A percentile compares a stretch with the other conserved stretches of the same genome.
phyloP scores from a whole-genome alignment of 495 filamentous ascomycete genomes.

The Neurospora sp. region DNA sequence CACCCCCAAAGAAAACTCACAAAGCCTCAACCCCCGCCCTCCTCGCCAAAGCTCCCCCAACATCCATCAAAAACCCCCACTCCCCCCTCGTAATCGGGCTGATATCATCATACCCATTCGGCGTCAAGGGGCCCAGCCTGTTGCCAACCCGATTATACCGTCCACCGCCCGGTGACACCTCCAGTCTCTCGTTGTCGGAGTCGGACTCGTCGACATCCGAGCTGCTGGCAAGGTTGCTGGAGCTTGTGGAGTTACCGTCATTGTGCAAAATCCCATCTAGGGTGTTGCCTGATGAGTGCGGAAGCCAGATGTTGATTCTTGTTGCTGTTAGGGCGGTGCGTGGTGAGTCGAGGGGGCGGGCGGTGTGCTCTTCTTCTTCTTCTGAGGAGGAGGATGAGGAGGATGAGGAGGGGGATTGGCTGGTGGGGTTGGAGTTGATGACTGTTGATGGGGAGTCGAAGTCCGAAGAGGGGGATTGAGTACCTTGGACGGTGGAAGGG shows the following conservation, averaged over 20 bases:
- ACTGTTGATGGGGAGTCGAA: background rate
- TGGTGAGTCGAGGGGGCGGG: slow-evolving; percentile 16
- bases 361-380: slow-evolving; percentile 25
- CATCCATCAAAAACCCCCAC: slow-evolving; percentile 43
- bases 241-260: background rate
- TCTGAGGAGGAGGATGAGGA: background rate
- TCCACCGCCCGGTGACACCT: background rate
- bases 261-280: slow-evolving; percentile 25
- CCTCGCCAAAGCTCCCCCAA: slow-evolving; percentile 7
- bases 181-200: background rate
- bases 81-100: slow-evolving; percentile 44
- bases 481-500: background rate
- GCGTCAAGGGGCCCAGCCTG: slow-evolving; percentile 33
- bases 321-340: slow-evolving; percentile 1
- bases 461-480: background rate
- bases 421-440: slow-evolving; percentile 5
- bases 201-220: background rate
- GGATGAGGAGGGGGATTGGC: background rate
- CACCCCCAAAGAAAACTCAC: background rate
- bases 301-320: slow-evolving; percentile 8
- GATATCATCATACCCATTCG: slow-evolving; percentile 45
- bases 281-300: slow-evolving; percentile 9
- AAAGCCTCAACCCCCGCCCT: slow-evolving; percentile 26
- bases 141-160: slow-evolving; percentile 1
- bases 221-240: background rate